Conservation (phyloP, 2,329 filamentous ascomycete species). For the Endoconidiophora laricicola region DNA sequence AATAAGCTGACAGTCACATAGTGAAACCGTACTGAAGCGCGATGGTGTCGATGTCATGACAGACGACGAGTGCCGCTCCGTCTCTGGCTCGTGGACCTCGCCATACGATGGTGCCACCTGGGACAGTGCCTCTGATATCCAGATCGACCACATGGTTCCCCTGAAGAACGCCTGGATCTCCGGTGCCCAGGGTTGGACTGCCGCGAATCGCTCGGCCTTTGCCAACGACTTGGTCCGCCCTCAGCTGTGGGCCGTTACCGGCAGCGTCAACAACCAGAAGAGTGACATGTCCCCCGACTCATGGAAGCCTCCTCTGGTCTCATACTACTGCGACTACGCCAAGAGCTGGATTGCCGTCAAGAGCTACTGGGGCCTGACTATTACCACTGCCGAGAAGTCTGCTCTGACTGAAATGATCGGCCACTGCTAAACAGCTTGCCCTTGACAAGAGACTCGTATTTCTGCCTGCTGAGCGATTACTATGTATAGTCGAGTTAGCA, state of each 20-base stretch:
- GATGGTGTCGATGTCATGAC: constrained; percentile 50
- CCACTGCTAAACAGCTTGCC: constrained; percentile 32
- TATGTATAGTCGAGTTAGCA: too few relatives aligned
- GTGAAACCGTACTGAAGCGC: constrained; percentile 54
- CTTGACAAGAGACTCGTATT: too few relatives aligned
- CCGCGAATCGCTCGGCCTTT: constrained; percentile 46
- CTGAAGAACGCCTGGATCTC: constrained; percentile 69
- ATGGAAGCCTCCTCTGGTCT: constrained; percentile 56
- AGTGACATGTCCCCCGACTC: constrained; percentile 55
- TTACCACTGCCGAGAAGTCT: constrained; percentile 56
- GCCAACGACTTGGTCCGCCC: constrained; percentile 64
- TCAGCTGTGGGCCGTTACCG: constrained; percentile 65
- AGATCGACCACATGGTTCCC: constrained; percentile 75
- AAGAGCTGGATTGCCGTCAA: constrained; percentile 66
- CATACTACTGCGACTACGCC: constrained; percentile 65
- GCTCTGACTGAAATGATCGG: constrained; percentile 48
- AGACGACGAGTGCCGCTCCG: constrained; percentile 42
- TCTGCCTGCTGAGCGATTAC: too few relatives aligned
- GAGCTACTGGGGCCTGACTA: constrained; percentile 48
- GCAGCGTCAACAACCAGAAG: constrained; percentile 58
- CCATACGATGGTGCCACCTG: constrained; percentile 60
- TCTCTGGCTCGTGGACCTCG: constrained; percentile 50
- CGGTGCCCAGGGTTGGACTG: constrained; percentile 57
- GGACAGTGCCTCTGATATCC: constrained; percentile 51
- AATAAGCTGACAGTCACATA: constrained; percentile 14